These are phyloP conservation scores for Themeda triandra DNA, from an alignment of 176 grass and related monocot genomes.

Conservation along the genomic window DNA sequence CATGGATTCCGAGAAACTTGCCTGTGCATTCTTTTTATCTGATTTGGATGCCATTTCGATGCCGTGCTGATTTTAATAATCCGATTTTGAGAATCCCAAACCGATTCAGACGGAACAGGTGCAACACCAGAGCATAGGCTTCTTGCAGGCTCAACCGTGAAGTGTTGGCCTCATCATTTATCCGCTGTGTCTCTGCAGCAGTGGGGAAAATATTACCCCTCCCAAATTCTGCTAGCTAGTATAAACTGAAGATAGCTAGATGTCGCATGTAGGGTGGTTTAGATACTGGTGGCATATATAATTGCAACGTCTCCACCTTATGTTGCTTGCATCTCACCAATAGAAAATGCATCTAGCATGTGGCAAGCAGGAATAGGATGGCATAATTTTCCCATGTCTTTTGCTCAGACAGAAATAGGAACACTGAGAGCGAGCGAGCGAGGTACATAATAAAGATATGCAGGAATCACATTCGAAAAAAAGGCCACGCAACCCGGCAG, in stretches of 20 bases:
- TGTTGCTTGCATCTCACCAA: too few relatives aligned
- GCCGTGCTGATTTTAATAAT: too few relatives aligned
- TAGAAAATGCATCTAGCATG: not conserved
- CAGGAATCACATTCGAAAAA: slow-evolving; percentile 12
- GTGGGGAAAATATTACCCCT: slow-evolving; percentile 13
- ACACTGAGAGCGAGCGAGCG: slow-evolving; percentile 5
- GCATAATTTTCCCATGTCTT: not conserved
- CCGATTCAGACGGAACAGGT: too few relatives aligned
- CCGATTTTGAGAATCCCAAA: too few relatives aligned
- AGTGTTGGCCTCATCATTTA: not conserved
- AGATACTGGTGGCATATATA: slow-evolving; percentile 12
- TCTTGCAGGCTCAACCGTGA: not conserved
- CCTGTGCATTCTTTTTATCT: too few relatives aligned
- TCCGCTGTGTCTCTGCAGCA: not conserved
- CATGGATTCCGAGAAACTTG: too few relatives aligned
- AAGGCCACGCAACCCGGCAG: not conserved
- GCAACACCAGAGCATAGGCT: too few relatives aligned
- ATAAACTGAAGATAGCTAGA: not conserved
- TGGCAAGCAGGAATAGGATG: not conserved
- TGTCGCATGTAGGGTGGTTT: too few relatives aligned
- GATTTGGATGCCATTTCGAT: too few relatives aligned
- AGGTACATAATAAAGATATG: not conserved
- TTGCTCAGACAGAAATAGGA: not conserved
- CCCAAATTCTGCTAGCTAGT: too few relatives aligned
- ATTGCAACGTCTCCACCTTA: not conserved